phyloP scores from a whole-genome alignment of 768 basidiomycete genomes.

The Collybiopsis confluens region DNA sequence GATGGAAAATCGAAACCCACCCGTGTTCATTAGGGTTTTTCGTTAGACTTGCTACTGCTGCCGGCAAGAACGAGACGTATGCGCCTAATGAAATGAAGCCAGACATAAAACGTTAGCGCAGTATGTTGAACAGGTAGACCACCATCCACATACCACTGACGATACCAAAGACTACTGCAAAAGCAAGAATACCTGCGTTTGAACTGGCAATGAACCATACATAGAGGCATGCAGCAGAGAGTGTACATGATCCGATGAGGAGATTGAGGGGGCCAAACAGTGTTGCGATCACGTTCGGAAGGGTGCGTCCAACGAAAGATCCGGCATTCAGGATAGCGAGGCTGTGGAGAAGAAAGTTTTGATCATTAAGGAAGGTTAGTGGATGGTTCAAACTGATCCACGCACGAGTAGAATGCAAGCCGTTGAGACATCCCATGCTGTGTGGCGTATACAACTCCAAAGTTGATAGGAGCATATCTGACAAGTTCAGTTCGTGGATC shows the following conservation, averaged over 20 bases:
- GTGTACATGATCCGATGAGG: conserved; percentile 9
- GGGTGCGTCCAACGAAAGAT: conserved; percentile 10
- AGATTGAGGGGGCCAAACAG: conserved; percentile 13
- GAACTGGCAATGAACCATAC: conserved; percentile 9
- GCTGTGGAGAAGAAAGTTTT: too few species aligned
- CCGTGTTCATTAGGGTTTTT: conserved; percentile 9
- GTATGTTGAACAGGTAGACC: not conserved
- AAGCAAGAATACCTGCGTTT: conserved; percentile 11
- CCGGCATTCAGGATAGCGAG: conserved; percentile 15
- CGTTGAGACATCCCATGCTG: conserved; percentile 9
- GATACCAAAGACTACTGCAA: conserved; percentile 13
- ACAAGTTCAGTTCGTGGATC: too few species aligned
- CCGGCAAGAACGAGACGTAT: conserved; percentile 7
- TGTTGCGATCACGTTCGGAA: conserved; percentile 12
- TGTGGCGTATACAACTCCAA: conserved; percentile 15
- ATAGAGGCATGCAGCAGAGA: conserved; percentile 7
- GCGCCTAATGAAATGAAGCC: not conserved
- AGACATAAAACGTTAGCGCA: not conserved
- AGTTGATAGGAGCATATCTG: conserved; percentile 13
- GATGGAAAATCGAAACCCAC: not conserved
- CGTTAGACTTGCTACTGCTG: conserved; percentile 5
- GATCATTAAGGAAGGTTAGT: not conserved
- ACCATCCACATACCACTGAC: conserved; percentile 11
- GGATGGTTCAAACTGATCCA: not conserved
- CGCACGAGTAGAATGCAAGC: conserved; percentile 15